A percentile compares a stretch with the other conserved stretches of the same genome.
Evolutionary conservation across 2,329 filamentous ascomycete genomes (phyloP).

Genomic region (Leptographium lundbergii): DNA sequence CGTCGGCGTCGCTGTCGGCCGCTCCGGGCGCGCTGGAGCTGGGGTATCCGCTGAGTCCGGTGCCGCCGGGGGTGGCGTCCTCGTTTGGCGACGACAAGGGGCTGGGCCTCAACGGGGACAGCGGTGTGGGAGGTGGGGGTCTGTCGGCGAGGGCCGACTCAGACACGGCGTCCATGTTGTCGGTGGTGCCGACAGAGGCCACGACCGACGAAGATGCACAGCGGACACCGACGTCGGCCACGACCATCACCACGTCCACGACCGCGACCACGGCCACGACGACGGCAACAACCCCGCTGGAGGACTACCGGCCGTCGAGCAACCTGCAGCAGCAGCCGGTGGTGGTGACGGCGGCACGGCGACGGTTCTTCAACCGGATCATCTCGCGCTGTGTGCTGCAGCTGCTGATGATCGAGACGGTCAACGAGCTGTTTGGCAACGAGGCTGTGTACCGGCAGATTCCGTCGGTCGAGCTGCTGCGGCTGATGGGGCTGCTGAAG

Average conservation of each 20-base stretch:
- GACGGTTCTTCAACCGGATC: constrained; percentile 97
- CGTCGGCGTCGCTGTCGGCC: constrained; percentile 28
- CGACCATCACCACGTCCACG: constrained; percentile 10
- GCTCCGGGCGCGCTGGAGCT: constrained; percentile 41
- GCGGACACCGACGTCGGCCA: constrained; percentile 13
- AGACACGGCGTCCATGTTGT: constrained; percentile 18
- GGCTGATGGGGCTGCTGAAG: constrained; percentile 88
- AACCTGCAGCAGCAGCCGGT: constrained; percentile 76
- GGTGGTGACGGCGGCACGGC: constrained; percentile 81
- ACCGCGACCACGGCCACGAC: constrained; percentile 12
- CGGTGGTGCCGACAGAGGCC: constrained; percentile 15
- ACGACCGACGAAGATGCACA: constrained; percentile 22
- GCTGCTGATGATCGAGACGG: constrained; percentile 97
- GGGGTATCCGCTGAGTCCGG: constrained; percentile 29
- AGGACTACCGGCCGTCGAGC: constrained; percentile 75
- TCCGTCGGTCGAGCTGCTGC: constrained; percentile 75
- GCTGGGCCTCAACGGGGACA: constrained; percentile 46
- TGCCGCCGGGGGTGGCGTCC: constrained; percentile 12
- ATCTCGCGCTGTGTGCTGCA: constrained; percentile 97
- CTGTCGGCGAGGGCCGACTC: constrained; percentile 11
- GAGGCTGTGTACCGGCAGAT: constrained; percentile 90
- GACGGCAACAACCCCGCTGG: constrained; percentile 35
- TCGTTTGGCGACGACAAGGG: constrained; percentile 37
- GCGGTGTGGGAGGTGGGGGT: constrained; percentile 22
- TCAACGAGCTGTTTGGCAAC: constrained; percentile 96